These are phyloP conservation scores for Populus alba DNA, from an alignment of 345 rosid species.

Conservation along the genomic window DNA sequence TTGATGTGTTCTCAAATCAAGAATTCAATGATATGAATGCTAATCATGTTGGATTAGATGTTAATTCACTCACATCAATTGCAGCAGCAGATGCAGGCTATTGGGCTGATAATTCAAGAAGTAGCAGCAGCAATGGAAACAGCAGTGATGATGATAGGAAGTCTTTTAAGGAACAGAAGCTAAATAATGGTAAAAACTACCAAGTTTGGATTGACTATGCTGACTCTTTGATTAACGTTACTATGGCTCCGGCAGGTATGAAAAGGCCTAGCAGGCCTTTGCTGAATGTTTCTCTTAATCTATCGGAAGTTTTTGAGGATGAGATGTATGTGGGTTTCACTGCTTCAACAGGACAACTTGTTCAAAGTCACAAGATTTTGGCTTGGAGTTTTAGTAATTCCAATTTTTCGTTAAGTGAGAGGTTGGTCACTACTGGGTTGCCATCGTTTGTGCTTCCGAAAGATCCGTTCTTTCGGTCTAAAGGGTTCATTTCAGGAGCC, in stretches of 20 bases:
- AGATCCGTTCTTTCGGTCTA: slow-evolving; percentile 33
- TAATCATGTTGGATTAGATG: slow-evolving; percentile 75
- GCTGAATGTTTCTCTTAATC: slow-evolving; percentile 42
- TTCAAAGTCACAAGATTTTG: slow-evolving; percentile 61
- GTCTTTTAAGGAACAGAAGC: slow-evolving; percentile 46
- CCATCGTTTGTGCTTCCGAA: slow-evolving; percentile 65
- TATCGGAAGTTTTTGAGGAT: slow-evolving; percentile 56
- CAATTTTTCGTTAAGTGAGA: slow-evolving; percentile 47
- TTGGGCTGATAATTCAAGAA: slow-evolving; percentile 27
- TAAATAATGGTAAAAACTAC: slow-evolving; percentile 68
- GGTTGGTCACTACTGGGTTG: slow-evolving; percentile 55
- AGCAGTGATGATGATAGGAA: slow-evolving; percentile 8
- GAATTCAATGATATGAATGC: slow-evolving; percentile 61
- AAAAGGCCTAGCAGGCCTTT: slow-evolving; percentile 45
- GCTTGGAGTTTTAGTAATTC: slow-evolving; percentile 78
- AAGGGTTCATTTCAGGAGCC: slow-evolving; percentile 51
- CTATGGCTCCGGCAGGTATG: slow-evolving; percentile 35
- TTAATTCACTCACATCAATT: slow-evolving; percentile 55
- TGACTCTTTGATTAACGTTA: slow-evolving; percentile 42
- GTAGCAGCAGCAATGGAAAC: background rate
- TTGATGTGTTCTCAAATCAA: slow-evolving; percentile 64
- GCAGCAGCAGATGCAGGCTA: slow-evolving; percentile 47
- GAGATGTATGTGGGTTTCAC: slow-evolving; percentile 79
- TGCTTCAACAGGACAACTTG: slow-evolving; percentile 56
- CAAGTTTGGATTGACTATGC: slow-evolving; percentile 79